Evolutionary conservation across 192 early-diverging fungal species (phyloP).

Genomic region (Backusella tuberculispora): DNA sequence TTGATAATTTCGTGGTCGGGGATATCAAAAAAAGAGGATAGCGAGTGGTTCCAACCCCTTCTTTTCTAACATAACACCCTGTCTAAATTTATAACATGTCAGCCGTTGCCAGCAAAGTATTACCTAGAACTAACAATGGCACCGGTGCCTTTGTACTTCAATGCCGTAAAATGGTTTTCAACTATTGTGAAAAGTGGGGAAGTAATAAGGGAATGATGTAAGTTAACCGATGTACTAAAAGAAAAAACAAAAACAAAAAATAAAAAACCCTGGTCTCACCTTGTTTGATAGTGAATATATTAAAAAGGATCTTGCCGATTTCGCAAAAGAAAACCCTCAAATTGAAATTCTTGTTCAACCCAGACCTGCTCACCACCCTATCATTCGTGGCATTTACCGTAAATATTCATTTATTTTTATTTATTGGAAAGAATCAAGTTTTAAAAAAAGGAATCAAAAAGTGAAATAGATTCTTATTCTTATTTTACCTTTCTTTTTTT

Average conservation of each 20-base stretch:
- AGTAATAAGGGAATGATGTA: slow-evolving; percentile 78
- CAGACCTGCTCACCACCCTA: slow-evolving; percentile 72
- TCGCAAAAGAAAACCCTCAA: slow-evolving; percentile 75
- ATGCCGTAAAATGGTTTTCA: slow-evolving; percentile 78
- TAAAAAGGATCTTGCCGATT: slow-evolving; percentile 60
- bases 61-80: not conserved
- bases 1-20: not conserved
- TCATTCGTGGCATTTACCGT: slow-evolving; percentile 71
- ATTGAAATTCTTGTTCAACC: slow-evolving; percentile 79
- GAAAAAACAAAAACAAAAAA: not conserved
- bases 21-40: not conserved
- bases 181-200: slow-evolving; percentile 84
- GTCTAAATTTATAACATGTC: slow-evolving; percentile 16
- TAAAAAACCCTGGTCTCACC: not conserved
- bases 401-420: slow-evolving; percentile 33
- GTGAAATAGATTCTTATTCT: not conserved
- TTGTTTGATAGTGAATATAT: slow-evolving; percentile 60
- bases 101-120: slow-evolving; percentile 17
- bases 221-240: slow-evolving; percentile 11
- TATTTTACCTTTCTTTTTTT: not conserved
- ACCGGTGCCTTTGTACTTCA: slow-evolving; percentile 76
- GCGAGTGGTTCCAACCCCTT: not conserved
- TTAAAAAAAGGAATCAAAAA: not conserved
- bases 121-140: slow-evolving; percentile 61
- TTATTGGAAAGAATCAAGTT: no score